Evolutionary conservation across 176 grass and related monocot species (phyloP), one percentile per base, ranked within the genome.

Genomic region (Puccinellia tenuiflora): DNA sequence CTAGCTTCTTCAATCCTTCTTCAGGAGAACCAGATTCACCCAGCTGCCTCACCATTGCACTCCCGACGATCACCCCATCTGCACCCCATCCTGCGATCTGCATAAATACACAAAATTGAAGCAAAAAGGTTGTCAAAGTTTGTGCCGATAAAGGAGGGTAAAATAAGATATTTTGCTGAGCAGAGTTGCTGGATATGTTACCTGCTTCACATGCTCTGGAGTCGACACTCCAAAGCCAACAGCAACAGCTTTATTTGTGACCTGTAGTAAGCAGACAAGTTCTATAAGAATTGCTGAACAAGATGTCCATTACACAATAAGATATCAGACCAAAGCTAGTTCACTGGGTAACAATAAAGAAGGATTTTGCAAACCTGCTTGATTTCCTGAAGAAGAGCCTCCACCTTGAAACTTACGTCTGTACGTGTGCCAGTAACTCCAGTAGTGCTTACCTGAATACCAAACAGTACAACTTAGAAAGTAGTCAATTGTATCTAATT

Each of bases 221-320:
- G 86, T 94, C 0, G 97, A 99, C 81, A 99, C 92, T 66, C 97
- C 97, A 87, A 99, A 99, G 8, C 97, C 97, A 84, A 99, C 97
- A 11, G 93, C 88, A 76, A 99, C 97, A 26, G 97, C 89, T 88
- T 99, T 99, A 42, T 85, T 76, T 75, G 97, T 99, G 68, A 78
- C 89, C 97, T 99, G 84, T 47, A 34, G 84, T 71, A 67, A 77
- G 42, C 53, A 47, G 56, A 78, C 81, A 38, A 74, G 40, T 55
- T 78, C 38, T 40, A 78, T 68, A 66, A 82, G 62, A 55, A 82
- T 29, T 22, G 25, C 22, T 68, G 28, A 68, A 42, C 14, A 21
- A 54, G 68, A 50, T 68, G 15, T 14, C 63, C 35, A 30, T 2
- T 55, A 22, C 14, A 37, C 48, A 72, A 18, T 6, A 43, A n/a